Conservation (phyloP, 306 rosid species). For the Gynostemma pentaphyllum region DNA sequence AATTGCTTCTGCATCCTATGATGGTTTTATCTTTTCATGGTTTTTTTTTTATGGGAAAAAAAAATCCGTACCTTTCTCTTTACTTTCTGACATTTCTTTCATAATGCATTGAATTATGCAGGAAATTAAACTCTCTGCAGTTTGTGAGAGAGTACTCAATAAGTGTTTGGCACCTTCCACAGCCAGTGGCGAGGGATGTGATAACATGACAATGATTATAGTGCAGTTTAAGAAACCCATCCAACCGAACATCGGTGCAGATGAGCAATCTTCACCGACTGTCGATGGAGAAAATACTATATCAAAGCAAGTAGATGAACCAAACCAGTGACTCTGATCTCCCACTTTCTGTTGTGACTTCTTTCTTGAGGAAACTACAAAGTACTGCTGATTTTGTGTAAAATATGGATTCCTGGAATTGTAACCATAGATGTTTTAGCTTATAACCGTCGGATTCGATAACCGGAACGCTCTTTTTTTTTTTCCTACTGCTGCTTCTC, state of each 20-base stretch:
- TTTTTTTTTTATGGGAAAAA: too few species aligned
- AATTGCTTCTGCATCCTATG: too few species aligned
- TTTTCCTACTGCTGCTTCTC: constrained; percentile 5
- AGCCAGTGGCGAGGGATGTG: constrained; percentile 77
- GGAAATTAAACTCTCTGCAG: constrained; percentile 67
- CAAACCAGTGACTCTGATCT: not conserved
- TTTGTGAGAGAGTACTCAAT: constrained; percentile 78
- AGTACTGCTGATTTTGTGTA: not conserved
- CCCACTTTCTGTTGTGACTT: not conserved
- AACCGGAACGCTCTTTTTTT: not conserved
- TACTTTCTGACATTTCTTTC: not conserved
- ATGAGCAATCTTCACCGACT: constrained; percentile 32
- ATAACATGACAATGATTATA: constrained; percentile 96
- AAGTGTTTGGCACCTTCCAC: constrained; percentile 89
- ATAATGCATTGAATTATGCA: constrained; percentile 21
- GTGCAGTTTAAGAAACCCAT: constrained; percentile 70
- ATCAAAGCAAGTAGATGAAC: constrained; percentile 17
- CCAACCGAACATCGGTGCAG: constrained; percentile 19
- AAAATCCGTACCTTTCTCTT: not conserved
- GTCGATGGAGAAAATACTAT: constrained; percentile 24
- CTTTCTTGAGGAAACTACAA: not conserved
- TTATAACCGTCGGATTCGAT: not conserved
- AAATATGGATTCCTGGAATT: constrained; percentile 13
- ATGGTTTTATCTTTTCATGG: not conserved
- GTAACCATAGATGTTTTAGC: constrained; percentile 20